phyloP scores from a whole-genome alignment of 495 filamentous ascomycete genomes.

The Podospora didyma region DNA sequence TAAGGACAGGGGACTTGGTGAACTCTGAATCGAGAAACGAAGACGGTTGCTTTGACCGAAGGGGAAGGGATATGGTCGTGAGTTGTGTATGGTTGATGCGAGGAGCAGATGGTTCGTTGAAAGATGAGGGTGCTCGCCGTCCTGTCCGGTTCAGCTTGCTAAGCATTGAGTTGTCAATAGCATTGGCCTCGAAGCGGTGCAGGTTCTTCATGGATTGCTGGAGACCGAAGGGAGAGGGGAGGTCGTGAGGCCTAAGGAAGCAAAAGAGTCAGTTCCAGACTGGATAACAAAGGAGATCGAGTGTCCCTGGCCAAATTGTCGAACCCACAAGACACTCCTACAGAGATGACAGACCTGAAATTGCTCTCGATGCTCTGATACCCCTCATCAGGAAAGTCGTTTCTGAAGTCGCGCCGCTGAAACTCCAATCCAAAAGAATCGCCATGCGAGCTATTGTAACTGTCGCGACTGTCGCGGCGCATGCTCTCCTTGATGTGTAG shows the following conservation, averaged over 20 bases:
- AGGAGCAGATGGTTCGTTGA: conserved; percentile 41
- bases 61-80: conserved; percentile 47
- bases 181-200: conserved; percentile 54
- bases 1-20: conserved; percentile 41
- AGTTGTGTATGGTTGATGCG: conserved; percentile 47
- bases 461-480: conserved; percentile 17
- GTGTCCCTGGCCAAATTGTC: background rate
- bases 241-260: conserved; percentile 21
- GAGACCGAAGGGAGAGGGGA: conserved; percentile 32
- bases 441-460: conserved; percentile 17
- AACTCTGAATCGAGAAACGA: conserved; percentile 41
- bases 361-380: conserved; percentile 45
- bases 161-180: conserved; percentile 74
- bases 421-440: conserved; percentile 26
- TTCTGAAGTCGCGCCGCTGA: conserved; percentile 18
- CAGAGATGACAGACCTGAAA: conserved; percentile 31
- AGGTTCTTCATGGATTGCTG: conserved; percentile 51
- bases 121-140: conserved; percentile 48
- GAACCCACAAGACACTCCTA: background rate
- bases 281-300: background rate
- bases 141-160: conserved; percentile 66
- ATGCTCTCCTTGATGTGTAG: conserved; percentile 24
- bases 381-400: conserved; percentile 45
- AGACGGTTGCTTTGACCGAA: conserved; percentile 31
- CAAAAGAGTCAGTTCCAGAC: conserved; percentile 12